Percentiles rank a stretch among this genome's conserved stretches.
phyloP scores from a whole-genome alignment of 2,329 filamentous ascomycete genomes.

The Parasarocladium wereldwijsianum region DNA sequence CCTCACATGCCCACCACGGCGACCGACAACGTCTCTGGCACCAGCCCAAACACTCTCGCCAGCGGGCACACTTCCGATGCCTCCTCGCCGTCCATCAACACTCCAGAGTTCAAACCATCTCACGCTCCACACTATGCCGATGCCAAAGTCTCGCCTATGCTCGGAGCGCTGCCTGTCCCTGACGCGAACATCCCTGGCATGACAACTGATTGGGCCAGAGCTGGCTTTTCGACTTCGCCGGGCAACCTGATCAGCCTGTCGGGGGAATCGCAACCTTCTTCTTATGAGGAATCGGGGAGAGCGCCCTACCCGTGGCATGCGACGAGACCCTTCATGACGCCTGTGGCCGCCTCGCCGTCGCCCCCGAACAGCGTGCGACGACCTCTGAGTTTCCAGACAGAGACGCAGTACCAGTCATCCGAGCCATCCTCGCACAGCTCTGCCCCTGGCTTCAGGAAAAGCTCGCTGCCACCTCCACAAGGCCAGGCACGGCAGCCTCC shows the following conservation, averaged over 20 bases:
- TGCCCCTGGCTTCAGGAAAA: constrained; percentile 23
- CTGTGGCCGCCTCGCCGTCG: constrained; percentile 27
- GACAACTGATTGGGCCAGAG: constrained; percentile 29
- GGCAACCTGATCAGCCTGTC: constrained; percentile 35
- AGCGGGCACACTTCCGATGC: constrained; percentile 24
- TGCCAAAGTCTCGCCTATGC: constrained; percentile 26
- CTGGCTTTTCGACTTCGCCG: constrained; percentile 31
- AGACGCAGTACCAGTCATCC: constrained; percentile 25
- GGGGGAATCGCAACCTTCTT: constrained; percentile 38
- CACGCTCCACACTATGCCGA: constrained; percentile 26
- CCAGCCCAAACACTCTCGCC: constrained; percentile 17
- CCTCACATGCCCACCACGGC: constrained; percentile 4
- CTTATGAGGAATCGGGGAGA: constrained; percentile 31
- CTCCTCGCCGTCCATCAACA: constrained; percentile 28
- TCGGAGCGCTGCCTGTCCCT: constrained; percentile 34
- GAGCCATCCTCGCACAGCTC: constrained; percentile 23
- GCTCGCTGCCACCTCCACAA: constrained; percentile 36
- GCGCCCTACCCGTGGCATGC: constrained; percentile 29
- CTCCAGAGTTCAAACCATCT: constrained; percentile 29
- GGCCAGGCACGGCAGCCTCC: constrained; percentile 42
- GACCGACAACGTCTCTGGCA: constrained; percentile 14
- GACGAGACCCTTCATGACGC: constrained; percentile 27
- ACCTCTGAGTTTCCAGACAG: constrained; percentile 41
- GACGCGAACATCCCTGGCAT: constrained; percentile 32
- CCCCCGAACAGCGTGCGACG: constrained; percentile 23